Base-by-base conservation (phyloP, 1,284 basidiomycete species). In the Ganoderma leucocontextum region DNA sequence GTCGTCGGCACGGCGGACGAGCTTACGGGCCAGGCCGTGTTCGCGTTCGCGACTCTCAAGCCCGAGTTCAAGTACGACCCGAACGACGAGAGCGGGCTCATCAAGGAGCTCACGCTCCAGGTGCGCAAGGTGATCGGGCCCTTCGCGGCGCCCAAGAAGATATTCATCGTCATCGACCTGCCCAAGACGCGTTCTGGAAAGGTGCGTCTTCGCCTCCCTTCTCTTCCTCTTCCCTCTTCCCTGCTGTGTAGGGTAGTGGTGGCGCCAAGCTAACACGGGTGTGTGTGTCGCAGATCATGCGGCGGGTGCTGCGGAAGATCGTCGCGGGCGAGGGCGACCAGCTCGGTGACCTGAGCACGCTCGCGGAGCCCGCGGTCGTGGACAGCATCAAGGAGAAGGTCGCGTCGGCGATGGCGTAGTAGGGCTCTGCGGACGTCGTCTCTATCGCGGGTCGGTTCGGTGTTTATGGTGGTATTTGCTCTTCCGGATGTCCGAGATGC, bases 101-200 rank as follows among this genome's bases (percentile, higher is more conserved):
- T 83, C 70, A 98, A 98, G 82, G 97, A 99, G 82, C 89, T 99
- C 70, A 88, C 92, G 19, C 89, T 98, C 52, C 97, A 98, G 82
- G 97, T 99, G 33, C 91, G 97, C 77, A 98, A 97, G 82, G 92
- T 94, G 53, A 98, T 98, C 73, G 96, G 96, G 3, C 96, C 96
- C 2, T 99, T 98, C 80, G 96, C 97, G 0, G 91, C 94, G 13
- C 97, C 97, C 58, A 98, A 98, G 89, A 94, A 92, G 83, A 91
- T 98, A 76, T 91, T 89, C 81, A 84, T 98, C 75, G 93, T 97
- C 73, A 75, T 78, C 47, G 97, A 98, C 81, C 84, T 99, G 68
- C 97, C 97, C 60, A 99, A 99, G 90, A 99, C 97, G 59, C 87
- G 97, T 63, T 95, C 92, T n/a, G 97, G 97, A 55, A 99, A 98